These are phyloP conservation scores for Posidonia oceanica DNA, from an alignment of 116 monocot genomes.

Conservation along the genomic window DNA sequence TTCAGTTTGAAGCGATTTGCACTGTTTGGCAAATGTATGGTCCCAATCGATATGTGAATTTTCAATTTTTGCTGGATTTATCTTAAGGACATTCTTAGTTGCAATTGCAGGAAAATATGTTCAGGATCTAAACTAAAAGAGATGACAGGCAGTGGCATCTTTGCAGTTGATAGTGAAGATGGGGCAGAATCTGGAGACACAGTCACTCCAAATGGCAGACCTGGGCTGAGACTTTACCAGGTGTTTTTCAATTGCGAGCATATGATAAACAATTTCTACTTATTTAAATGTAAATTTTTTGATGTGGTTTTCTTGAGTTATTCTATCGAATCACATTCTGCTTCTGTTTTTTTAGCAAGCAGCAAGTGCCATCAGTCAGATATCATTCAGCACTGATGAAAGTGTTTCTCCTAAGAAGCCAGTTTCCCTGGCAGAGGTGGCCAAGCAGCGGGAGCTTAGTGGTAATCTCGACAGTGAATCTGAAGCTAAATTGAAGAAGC, in stretches of 20 bases:
- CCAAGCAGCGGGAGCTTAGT: constrained; percentile 74
- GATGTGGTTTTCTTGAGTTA: too few relatives aligned
- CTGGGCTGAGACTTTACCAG: constrained; percentile 32
- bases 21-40: neutral
- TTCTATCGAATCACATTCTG: too few relatives aligned
- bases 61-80: neutral
- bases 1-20: too few relatives aligned
- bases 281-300: too few relatives aligned
- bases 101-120: constrained; percentile 38
- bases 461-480: constrained; percentile 46
- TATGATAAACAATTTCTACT: neutral
- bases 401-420: constrained; percentile 68
- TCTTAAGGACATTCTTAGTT: neutral
- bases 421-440: constrained; percentile 49
- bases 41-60: neutral
- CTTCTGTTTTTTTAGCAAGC: constrained; percentile 33
- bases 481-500: constrained; percentile 39
- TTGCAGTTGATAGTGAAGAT: constrained; percentile 32
- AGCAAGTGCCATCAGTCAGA: constrained; percentile 46
- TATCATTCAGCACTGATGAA: constrained; percentile 64
- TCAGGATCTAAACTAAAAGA: constrained; percentile 51
- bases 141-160: constrained; percentile 75
- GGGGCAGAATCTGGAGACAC: constrained; percentile 19
- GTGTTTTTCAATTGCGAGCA: constrained; percentile 12
- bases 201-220: constrained; percentile 18